These are phyloP conservation scores for Collybia sordida DNA, from an alignment of 768 basidiomycete species.

Conservation along the genomic window DNA sequence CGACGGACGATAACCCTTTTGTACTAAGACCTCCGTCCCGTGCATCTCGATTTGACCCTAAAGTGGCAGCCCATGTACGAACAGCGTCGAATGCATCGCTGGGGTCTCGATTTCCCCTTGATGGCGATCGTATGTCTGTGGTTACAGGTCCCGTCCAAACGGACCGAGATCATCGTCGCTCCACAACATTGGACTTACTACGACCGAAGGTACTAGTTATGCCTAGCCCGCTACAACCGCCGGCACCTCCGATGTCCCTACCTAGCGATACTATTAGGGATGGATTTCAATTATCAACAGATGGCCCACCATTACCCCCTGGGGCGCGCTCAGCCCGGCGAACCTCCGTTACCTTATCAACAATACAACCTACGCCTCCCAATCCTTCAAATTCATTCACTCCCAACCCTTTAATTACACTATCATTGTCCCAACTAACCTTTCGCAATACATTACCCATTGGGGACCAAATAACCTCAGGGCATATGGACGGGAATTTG, in stretches of 20 bases:
- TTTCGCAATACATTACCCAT: constrained; percentile 81
- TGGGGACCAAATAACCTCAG: constrained; percentile 66
- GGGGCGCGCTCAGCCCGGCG: constrained; percentile 63
- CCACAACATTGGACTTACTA: constrained; percentile 75
- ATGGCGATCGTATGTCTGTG: constrained; percentile 48
- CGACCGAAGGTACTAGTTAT: constrained; percentile 93
- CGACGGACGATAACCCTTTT: constrained; percentile 63
- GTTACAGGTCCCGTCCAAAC: constrained; percentile 36
- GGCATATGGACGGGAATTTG: constrained; percentile 58
- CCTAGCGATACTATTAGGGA: constrained; percentile 38
- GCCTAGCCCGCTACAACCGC: constrained; percentile 81
- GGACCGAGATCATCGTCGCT: constrained; percentile 57
- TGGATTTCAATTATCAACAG: constrained; percentile 63
- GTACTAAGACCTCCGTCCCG: constrained; percentile 64
- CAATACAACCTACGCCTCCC: constrained; percentile 33
- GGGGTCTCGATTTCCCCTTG: constrained; percentile 62
- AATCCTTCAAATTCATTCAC: constrained; percentile 68
- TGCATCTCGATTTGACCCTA: constrained; percentile 82
- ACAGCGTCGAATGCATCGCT: constrained; percentile 65
- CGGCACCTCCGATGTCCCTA: constrained; percentile 32
- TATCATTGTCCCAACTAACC: constrained; percentile 79
- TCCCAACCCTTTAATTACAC: constrained; percentile 71
- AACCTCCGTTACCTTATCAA: constrained; percentile 37
- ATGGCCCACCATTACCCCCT: constrained; percentile 78
- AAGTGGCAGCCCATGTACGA: constrained; percentile 54